phyloP scores from a whole-genome alignment of 2,329 filamentous ascomycete genomes.

The Amesomyces nigricolor region DNA sequence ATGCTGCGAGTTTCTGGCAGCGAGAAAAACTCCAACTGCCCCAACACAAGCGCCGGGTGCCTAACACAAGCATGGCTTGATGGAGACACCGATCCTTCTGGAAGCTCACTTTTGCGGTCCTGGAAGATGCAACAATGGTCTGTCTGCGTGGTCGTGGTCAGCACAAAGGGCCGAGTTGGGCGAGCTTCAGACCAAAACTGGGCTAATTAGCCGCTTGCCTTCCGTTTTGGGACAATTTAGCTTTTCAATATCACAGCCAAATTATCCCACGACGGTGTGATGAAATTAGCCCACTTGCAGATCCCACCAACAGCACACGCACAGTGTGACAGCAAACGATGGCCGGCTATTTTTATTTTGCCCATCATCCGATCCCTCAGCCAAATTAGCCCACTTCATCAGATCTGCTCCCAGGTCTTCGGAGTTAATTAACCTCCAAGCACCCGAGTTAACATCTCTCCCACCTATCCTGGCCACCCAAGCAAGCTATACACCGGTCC shows the following conservation, averaged over 20 bases:
- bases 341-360: conserved; percentile 17
- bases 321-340: background rate
- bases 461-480: no score
- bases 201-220: conserved; percentile 25
- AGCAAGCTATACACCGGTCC: no score
- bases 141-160: background rate
- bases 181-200: conserved; percentile 5
- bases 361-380: background rate
- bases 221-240: conserved; percentile 22
- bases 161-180: background rate
- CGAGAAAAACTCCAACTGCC: background rate
- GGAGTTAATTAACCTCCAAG: background rate
- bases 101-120: background rate
- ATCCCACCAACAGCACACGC: conserved; percentile 5
- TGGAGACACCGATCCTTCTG: background rate
- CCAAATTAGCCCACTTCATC: conserved; percentile 10
- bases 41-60: conserved; percentile 3
- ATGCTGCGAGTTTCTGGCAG: no score
- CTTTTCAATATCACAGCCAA: background rate
- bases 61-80: conserved; percentile 4
- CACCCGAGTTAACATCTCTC: no score
- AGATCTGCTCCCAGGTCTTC: background rate
- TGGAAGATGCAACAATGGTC: background rate
- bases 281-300: conserved; percentile 16
- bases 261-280: conserved; percentile 1